phyloP scores from a whole-genome alignment of 768 basidiomycete species.

The Boletus reticuloceps region DNA sequence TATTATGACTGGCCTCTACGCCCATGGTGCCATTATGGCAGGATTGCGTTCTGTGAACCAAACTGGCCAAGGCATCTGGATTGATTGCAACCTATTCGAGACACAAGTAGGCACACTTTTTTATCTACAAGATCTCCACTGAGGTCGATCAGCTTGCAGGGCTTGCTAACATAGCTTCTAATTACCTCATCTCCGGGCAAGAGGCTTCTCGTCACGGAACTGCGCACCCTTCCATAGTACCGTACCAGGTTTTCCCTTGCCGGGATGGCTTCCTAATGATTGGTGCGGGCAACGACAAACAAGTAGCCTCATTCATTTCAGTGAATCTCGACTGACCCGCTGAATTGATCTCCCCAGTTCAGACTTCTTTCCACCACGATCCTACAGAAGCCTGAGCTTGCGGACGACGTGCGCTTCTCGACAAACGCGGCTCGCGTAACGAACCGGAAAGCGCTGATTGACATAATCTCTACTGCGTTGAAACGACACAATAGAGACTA shows the following conservation, averaged over 20 bases:
- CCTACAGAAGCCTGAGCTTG: constrained; percentile 58
- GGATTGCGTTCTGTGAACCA: constrained; percentile 77
- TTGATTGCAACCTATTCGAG: constrained; percentile 92
- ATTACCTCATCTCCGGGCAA: constrained; percentile 83
- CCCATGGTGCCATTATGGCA: constrained; percentile 91
- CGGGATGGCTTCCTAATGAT: constrained; percentile 90
- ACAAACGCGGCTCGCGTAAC: constrained; percentile 76
- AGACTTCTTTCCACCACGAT: constrained; percentile 60
- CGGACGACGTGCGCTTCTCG: constrained; percentile 58
- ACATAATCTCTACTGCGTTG: constrained; percentile 63
- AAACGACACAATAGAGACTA: constrained; percentile 56
- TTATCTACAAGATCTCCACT: background rate
- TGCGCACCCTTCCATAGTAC: constrained; percentile 90
- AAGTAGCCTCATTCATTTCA: constrained; percentile 42
- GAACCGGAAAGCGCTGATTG: constrained; percentile 67
- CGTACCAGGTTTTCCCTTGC: constrained; percentile 89
- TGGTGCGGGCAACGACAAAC: constrained; percentile 87
- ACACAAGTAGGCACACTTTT: constrained; percentile 59
- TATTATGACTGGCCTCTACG: constrained; percentile 83
- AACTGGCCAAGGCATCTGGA: constrained; percentile 86
- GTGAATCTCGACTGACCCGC: background rate
- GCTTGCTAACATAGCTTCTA: constrained; percentile 88
- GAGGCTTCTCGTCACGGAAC: constrained; percentile 90
- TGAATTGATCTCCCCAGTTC: constrained; percentile 51
- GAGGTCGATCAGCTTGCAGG: constrained; percentile 66